Evolutionary conservation across 2,329 filamentous ascomycete species (phyloP).

Genomic region (Fusarium vanettenii): DNA sequence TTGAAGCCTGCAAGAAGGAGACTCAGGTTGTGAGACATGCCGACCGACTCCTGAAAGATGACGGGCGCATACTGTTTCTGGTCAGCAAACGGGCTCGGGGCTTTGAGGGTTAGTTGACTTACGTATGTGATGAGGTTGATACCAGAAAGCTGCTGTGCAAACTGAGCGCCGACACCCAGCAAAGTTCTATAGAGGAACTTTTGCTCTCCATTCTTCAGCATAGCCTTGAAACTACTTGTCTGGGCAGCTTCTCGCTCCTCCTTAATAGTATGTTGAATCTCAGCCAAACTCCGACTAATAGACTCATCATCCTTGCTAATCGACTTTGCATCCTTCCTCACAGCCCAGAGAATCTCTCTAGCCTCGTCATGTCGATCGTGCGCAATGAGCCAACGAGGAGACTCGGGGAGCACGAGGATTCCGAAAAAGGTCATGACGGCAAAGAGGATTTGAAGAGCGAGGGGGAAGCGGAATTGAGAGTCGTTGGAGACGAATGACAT

Average conservation of each 20-base stretch:
- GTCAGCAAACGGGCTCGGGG: constrained; percentile 6
- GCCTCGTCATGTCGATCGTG: constrained; percentile 57
- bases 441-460: constrained; percentile 58
- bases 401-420: constrained; percentile 56
- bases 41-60: constrained; percentile 58
- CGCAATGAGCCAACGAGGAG: constrained; percentile 54
- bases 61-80: constrained; percentile 49
- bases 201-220: constrained; percentile 56
- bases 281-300: constrained; percentile 45
- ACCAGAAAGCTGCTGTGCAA: constrained; percentile 55
- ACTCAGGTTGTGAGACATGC: constrained; percentile 56
- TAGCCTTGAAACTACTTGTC: constrained; percentile 47
- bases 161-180: constrained; percentile 56
- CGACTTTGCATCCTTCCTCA: constrained; percentile 43
- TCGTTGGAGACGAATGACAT: constrained; percentile 51
- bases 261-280: constrained; percentile 54
- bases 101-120: not conserved
- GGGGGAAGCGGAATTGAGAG: constrained; percentile 57
- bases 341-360: constrained; percentile 47
- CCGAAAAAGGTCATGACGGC: constrained; percentile 49
- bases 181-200: constrained; percentile 54
- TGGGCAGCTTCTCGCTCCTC: constrained; percentile 54
- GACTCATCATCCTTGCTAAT: constrained; percentile 42
- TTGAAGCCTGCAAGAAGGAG: constrained; percentile 66
- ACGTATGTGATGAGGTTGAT: constrained; percentile 52